Base-by-base conservation (phyloP, 75 land plant genomes). In the Pseudotsuga menziesii region DNA sequence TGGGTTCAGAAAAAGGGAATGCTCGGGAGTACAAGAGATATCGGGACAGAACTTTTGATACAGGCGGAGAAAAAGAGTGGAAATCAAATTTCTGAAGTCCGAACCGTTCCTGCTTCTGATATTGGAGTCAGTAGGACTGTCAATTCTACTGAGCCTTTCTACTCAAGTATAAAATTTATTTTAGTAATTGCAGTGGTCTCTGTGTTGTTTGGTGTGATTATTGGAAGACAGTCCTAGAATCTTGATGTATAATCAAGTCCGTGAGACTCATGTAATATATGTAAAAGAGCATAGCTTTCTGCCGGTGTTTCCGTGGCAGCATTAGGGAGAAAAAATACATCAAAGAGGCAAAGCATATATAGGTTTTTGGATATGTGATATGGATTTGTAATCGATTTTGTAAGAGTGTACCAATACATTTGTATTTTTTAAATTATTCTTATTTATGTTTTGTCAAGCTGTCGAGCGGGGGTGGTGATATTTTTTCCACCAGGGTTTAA, bases 191-290 rank as follows among this genome's bases (percentile, higher is more conserved):
- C 72, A n/a, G 23, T 39, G 25, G 22, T 69, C 25, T n/a, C 72
- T n/a, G 54, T 69, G 72, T 69, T 69, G 17, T 39, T 69, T 69
- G 72, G 72, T 36, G 39, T 69, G 72, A 69, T 69, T 12, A 69
- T 69, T 69, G 72, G 72, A 69, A 69, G 14, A 54, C 72, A 20
- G 54, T 69, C 72, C 22, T 69, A 69, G 52, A 20, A 39, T 39
- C n/a, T 17, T 7, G 39, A 1, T 39, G 72, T 36, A 69, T 69
- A 44, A 9, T 69, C 39, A n/a, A 20, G 52, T 69, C 12, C 25
- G 3, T 69, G 48, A 39, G 19, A 69, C 48, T 69, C 39, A n/a
- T 69, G 72, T 69, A 69, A 39, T 41, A 69, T 69, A 69, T 69
- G 72, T 67, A 67, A 39, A 39, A 69, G 14, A 69, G 3, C n/a